These are phyloP conservation scores for Magnusiomyces magnusii DNA, from an alignment of 1,139 yeast genomes.

Conservation along the genomic window DNA sequence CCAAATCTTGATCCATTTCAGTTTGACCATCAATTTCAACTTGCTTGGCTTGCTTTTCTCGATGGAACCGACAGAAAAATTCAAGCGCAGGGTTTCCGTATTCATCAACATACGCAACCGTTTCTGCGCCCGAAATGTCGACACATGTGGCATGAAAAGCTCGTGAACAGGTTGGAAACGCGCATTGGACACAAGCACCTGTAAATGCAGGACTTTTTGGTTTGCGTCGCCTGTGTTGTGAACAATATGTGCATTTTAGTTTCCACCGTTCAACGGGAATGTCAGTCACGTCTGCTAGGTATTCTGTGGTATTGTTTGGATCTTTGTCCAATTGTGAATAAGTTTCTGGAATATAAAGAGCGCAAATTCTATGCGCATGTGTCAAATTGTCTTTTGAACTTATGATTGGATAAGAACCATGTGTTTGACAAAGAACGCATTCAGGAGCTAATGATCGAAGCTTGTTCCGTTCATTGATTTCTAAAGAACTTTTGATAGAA, in stretches of 20 bases:
- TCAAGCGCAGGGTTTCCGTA: background rate
- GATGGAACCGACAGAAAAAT: constrained; percentile 5
- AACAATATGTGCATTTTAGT: constrained; percentile 10
- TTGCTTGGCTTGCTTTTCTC: constrained; percentile 1
- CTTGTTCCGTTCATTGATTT: background rate
- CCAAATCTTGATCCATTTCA: background rate
- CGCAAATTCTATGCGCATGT: constrained; percentile 46
- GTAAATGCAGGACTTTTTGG: background rate
- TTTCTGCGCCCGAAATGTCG: constrained; percentile 1
- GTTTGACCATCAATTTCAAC: background rate
- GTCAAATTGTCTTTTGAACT: constrained; percentile 29
- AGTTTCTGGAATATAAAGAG: constrained; percentile 36
- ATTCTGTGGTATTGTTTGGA: background rate
- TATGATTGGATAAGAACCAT: constrained; percentile 31
- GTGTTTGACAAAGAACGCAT: constrained; percentile 49
- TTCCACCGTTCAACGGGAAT: constrained; percentile 11
- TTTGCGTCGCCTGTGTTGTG: background rate
- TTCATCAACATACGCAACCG: background rate
- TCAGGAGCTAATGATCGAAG: background rate
- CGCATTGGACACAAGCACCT: constrained; percentile 7
- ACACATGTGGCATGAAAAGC: constrained; percentile 6
- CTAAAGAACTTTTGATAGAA: background rate
- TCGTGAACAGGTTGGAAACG: background rate
- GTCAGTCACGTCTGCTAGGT: constrained; percentile 6
- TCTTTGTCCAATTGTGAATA: constrained; percentile 23